A percentile compares a stretch with the other conserved stretches of the same genome.
phyloP scores from a whole-genome alignment of 306 rosid species.

The Trifolium fragiferum region DNA sequence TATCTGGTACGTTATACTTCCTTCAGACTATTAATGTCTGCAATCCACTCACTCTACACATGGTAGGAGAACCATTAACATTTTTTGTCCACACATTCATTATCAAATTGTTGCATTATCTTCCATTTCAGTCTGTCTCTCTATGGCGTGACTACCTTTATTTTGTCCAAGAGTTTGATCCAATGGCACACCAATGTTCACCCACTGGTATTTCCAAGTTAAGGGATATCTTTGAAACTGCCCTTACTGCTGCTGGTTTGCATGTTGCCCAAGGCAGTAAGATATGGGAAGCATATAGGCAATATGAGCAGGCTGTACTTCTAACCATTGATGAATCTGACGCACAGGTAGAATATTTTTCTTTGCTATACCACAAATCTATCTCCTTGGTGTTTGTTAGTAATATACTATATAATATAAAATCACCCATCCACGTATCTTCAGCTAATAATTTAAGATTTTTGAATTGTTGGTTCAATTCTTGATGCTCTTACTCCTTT shows the following conservation, averaged over 20 bases:
- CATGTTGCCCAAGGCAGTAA: conserved; percentile 75
- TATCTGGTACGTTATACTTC: conserved; percentile 60
- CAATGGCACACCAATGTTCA: conserved; percentile 56
- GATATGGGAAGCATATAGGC: conserved; percentile 85
- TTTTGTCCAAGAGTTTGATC: conserved; percentile 71
- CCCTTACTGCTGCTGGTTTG: conserved; percentile 89
- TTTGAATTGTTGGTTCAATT: conserved; percentile 3
- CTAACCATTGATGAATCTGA: conserved; percentile 61
- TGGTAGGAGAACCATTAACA: conserved; percentile 3
- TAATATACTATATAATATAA: background rate
- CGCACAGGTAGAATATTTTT: conserved; percentile 57
- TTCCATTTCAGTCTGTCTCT: conserved; percentile 72
- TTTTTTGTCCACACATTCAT: conserved; percentile 1
- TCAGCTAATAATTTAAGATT: background rate
- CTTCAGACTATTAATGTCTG: no score
- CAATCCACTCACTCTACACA: background rate
- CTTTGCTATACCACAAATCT: background rate
- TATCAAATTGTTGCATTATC: conserved; percentile 18
- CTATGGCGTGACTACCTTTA: conserved; percentile 80
- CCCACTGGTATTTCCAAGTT: conserved; percentile 69
- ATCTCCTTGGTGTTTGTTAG: conserved; percentile 14
- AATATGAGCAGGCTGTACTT: conserved; percentile 72
- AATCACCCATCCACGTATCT: background rate
- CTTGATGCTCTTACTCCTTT: background rate
- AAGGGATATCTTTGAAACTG: conserved; percentile 80